phyloP scores from a whole-genome alignment of 139 green algal species.

The Chlorella sp. region DNA sequence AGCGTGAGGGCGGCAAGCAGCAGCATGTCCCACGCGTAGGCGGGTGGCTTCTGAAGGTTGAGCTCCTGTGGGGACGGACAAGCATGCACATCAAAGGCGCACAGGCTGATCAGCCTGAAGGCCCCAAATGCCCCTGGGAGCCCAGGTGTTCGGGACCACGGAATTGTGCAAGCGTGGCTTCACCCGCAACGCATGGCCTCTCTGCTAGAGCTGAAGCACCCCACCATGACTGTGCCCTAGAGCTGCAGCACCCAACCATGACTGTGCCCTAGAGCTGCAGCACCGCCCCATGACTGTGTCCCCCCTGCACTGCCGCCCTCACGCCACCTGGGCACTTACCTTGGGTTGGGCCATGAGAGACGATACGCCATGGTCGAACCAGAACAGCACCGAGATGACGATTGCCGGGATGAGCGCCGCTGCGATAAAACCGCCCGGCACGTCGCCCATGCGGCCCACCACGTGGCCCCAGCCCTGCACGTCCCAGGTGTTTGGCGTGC shows the following conservation, averaged over 20 bases:
- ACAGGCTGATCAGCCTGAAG: too few relatives aligned
- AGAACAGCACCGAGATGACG: conserved; percentile 85
- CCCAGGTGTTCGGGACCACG: too few relatives aligned
- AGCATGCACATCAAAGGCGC: not conserved
- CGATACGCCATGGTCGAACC: conserved; percentile 82
- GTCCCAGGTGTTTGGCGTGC: conserved; percentile 63
- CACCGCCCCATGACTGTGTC: too few relatives aligned
- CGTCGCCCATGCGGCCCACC: conserved; percentile 27
- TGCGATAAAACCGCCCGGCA: conserved; percentile 55
- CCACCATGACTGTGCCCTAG: too few relatives aligned
- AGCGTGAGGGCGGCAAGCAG: conserved; percentile 65
- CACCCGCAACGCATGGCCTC: too few relatives aligned
- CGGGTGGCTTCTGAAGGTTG: conserved; percentile 50
- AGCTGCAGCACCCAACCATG: too few relatives aligned
- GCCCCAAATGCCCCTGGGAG: too few relatives aligned
- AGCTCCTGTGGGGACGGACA: conserved; percentile 40
- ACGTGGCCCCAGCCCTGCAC: not conserved
- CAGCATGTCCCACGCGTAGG: conserved; percentile 77
- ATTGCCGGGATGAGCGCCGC: conserved; percentile 68
- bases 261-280: too few relatives aligned
- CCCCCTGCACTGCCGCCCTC: too few relatives aligned
- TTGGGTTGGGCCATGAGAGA: conserved; percentile 67
- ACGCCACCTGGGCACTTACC: too few relatives aligned
- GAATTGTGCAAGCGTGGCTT: too few relatives aligned
- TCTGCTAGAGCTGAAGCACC: too few relatives aligned